Evolutionary conservation across 805 yeast genomes (phyloP), one percentile per base, ranked within the genome.

Genomic region (Candida piceae): DNA sequence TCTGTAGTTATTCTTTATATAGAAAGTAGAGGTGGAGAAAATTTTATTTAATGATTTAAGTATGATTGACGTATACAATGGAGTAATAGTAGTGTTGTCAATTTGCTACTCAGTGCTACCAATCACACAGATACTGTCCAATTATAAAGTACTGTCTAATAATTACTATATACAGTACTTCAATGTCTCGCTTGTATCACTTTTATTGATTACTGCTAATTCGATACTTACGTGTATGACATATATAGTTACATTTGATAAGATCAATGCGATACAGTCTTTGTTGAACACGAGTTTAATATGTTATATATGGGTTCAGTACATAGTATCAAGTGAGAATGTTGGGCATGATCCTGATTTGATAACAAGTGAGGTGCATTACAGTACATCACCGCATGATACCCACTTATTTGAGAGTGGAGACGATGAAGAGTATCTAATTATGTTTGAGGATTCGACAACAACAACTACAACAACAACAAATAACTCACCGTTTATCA

Each of bases 101-200:
- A 7, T 42, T n/a, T 10, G 22, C 12, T 35, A 25, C 15, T 37
- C 39, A 2, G 7, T 34, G 4, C 39, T 37, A 4, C 45, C 41
- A 3, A 10, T 29, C 10, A 13, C 35, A 12, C 45, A 38, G 30
- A 16, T 44, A 7, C 20, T 27, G 5, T 20, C 39, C n/a, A 39
- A 34, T 31, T 29, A 32, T n/a, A 31, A 24, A 12, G 29, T 31
- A 12, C 29, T 31, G 11, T 27, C 9, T 10, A 41, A 23, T 29
- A 9, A 34, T 13, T 35, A 31, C 17, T 37, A 36, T 18, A 21
- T 20, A 9, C 33, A 18, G 10, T 31, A 30, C 22, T 38, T 36
- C 31, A 41, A 32, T 16, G 22, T 39, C 8, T 41, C 45, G 6
- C 12, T 16, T 9, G 11, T 29, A 3, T 19, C 39, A 13, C 34